phyloP scores from a whole-genome alignment of 768 basidiomycete genomes.

The Suillus decipiens region DNA sequence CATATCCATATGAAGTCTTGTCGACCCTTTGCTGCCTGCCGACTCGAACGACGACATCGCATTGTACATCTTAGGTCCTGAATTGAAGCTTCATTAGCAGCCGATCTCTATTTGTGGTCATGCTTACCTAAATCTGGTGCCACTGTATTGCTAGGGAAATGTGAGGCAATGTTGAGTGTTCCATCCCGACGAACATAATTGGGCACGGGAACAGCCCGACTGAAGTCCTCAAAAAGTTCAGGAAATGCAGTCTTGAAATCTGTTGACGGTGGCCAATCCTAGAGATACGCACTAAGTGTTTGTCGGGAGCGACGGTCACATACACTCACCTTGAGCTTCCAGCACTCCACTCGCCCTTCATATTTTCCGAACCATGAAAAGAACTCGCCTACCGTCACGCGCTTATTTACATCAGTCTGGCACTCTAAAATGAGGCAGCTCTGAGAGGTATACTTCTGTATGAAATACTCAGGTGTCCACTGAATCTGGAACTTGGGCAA shows the following conservation, averaged over 20 bases:
- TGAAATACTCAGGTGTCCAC: conserved; percentile 88
- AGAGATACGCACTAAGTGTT: conserved; percentile 15
- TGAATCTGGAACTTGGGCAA: conserved; percentile 59
- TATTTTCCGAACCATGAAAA: conserved; percentile 78
- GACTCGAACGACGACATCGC: conserved; percentile 73
- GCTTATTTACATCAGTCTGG: conserved; percentile 65
- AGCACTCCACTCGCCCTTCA: conserved; percentile 52
- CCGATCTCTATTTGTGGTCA: conserved; percentile 6
- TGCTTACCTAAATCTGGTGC: conserved; percentile 76
- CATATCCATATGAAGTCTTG: conserved; percentile 92
- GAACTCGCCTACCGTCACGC: conserved; percentile 73
- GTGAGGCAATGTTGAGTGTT: conserved; percentile 82
- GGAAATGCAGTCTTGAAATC: conserved; percentile 88
- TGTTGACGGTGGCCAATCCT: conserved; percentile 92
- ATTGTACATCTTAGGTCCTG: conserved; percentile 95
- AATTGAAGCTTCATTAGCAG: background rate
- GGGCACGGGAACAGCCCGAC: conserved; percentile 79
- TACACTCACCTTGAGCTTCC: conserved; percentile 73
- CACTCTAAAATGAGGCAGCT: conserved; percentile 79
- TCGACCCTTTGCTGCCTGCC: conserved; percentile 77
- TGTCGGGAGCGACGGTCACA: background rate
- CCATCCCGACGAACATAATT: conserved; percentile 92
- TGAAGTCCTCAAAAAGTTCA: conserved; percentile 85
- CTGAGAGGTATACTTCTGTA: conserved; percentile 62
- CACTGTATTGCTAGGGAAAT: conserved; percentile 80